Evolutionary conservation across 345 rosid species (phyloP), one percentile per base, ranked within the genome.

Genomic region (Ricinus communis): DNA sequence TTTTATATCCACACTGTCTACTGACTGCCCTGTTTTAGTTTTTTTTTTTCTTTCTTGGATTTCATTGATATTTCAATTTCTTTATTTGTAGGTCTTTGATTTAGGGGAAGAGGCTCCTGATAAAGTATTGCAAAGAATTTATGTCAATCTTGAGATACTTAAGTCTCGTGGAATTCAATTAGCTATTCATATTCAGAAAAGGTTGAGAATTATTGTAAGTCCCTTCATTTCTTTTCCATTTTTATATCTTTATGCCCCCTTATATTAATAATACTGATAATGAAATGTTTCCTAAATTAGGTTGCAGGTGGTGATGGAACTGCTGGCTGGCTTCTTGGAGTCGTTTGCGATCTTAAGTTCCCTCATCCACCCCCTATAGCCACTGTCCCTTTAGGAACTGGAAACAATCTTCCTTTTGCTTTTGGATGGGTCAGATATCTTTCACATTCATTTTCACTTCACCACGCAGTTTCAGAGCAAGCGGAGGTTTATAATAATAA

Each of bases 231-330:
- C 38, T 33, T 30, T 2, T 25, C 0, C 2, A 25, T 16, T 47
- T 49, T 25, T 30, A 59, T 4, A 18, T 13, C 1, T 13, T 16
- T n/a, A 50, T 50, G n/a, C 54, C 15, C 2, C 31, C 25, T 41
- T 59, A 14, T 33, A 14, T 54, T 28, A 56, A 15, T 41, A 46
- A 8, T 14, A 9, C 43, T 38, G 43, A 38, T 38, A 46, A 14
- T 46, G 18, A 46, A 14, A 46, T 70, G 43, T 28, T 13, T 57
- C 51, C 53, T 72, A 38, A 38, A 38, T 43, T 75, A 91, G 98
- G 97, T 90, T 79, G 96, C 96, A 64, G 97, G 99, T 77, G 97
- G 99, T 19, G 99, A 95, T 83, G 99, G 99, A 64, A 95, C 99
- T 3, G 99, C 97, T 68, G 91, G 97, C 5, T 94, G 99, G 99